Base-by-base conservation (phyloP, 73 alveolate species). In the Symbiodinium pilosum region DNA sequence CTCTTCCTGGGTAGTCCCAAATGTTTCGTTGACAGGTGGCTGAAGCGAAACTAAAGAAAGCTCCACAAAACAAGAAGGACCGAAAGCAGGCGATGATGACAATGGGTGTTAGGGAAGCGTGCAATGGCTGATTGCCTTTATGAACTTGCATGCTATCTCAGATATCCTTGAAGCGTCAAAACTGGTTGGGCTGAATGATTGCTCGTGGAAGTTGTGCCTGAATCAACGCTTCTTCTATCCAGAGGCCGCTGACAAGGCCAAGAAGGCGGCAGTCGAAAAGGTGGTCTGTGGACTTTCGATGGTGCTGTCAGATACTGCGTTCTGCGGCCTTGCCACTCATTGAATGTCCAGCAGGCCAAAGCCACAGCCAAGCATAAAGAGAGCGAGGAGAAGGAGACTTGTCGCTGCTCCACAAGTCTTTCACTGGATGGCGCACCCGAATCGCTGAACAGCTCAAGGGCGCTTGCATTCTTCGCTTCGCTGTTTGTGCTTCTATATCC, bases 21-120 rank as follows among this genome's bases (percentile, higher is more conserved):
- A n/a, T n/a, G n/a, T n/a, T n/a, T n/a, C 4, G 73, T 54, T 26
- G 73, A n/a, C 73, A 54, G 73, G 73, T 30, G 26, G 71, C 71
- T 5, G 73, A 54, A 28, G 81, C 81, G 81, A 64, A 64, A 38
- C 81, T 38, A 64, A 64, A 64, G 81, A 64, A 64, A 64, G 81
- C 81, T 64, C 81, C 81, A 20, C 81, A 64, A 38, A 64, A 64
- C 81, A 64, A 64, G 81, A 64, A 64, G 81, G 81, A 64, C 81
- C 81, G 81, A 20, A 64, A 64, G 81, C 81, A 64, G 81, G 81
- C 38, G 81, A 9, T 34, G 59, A 6, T 47, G n/a, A n/a, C n/a
- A n/a, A n/a, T n/a, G n/a, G n/a, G n/a, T n/a, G n/a, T n/a, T n/a
- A n/a, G n/a, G n/a, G n/a, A n/a, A n/a, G n/a, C n/a, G n/a, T n/a